phyloP scores from a whole-genome alignment of 495 filamentous ascomycete genomes.

The Jackrogersella minutella region DNA sequence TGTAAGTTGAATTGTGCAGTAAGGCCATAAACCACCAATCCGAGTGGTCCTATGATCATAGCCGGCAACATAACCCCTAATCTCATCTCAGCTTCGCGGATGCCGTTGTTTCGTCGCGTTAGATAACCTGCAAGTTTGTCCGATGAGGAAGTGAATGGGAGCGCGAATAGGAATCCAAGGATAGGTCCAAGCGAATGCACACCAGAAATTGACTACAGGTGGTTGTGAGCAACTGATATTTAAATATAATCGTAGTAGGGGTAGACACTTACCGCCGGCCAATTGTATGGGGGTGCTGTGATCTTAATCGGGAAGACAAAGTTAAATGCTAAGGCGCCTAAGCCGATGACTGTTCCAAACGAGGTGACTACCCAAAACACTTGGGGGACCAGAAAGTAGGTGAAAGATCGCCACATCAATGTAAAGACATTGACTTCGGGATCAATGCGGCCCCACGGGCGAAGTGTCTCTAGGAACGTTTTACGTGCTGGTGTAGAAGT shows the following conservation, averaged over 20 bases:
- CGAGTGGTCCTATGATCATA: conserved; percentile 64
- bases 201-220: conserved; percentile 62
- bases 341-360: conserved; percentile 49
- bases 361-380: conserved; percentile 66
- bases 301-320: conserved; percentile 71
- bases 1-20: conserved; percentile 65
- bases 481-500: conserved; percentile 46
- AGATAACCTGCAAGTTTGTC: conserved; percentile 67
- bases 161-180: conserved; percentile 61
- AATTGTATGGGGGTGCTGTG: conserved; percentile 55
- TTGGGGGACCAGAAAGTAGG: conserved; percentile 62
- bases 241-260: background rate
- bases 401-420: conserved; percentile 60
- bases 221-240: conserved; percentile 48
- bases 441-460: conserved; percentile 53
- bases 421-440: conserved; percentile 54
- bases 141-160: conserved; percentile 56
- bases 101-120: conserved; percentile 65
- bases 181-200: conserved; percentile 64
- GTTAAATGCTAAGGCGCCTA: conserved; percentile 47
- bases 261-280: conserved; percentile 28
- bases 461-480: conserved; percentile 54
- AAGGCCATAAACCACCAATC: conserved; percentile 68
- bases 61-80: conserved; percentile 69
- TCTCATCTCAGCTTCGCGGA: conserved; percentile 76